phyloP scores from a whole-genome alignment of 1,284 basidiomycete species.

The Sparassis latifolia region DNA sequence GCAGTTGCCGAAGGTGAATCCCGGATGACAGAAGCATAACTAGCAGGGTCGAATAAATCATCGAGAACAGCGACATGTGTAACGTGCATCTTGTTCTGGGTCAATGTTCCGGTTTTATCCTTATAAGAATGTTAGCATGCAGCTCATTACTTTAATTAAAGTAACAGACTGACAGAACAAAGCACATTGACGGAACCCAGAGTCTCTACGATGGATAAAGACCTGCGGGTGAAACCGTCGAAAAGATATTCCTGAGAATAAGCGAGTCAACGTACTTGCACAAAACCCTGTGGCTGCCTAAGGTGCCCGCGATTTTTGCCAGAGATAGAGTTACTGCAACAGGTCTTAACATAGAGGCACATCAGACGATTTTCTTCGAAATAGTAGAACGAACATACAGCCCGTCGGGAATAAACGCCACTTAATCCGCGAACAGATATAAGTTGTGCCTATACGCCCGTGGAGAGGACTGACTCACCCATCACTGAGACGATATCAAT shows the following conservation, averaged over 20 bases:
- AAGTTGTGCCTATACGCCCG: no score
- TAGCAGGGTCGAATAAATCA: slow-evolving; percentile 28
- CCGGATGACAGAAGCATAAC: slow-evolving; percentile 4
- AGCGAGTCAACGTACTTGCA: slow-evolving; percentile 35
- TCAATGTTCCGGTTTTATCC: slow-evolving; percentile 45
- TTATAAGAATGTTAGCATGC: slow-evolving; percentile 1
- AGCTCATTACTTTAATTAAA: not conserved
- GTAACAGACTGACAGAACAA: slow-evolving; percentile 26
- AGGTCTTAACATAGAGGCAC: slow-evolving; percentile 22
- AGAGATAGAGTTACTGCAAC: slow-evolving; percentile 38
- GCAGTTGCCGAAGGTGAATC: slow-evolving; percentile 1
- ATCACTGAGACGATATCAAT: slow-evolving; percentile 56
- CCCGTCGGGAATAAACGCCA: slow-evolving; percentile 54
- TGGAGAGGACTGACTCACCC: slow-evolving; percentile 9
- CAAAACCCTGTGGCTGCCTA: slow-evolving; percentile 51
- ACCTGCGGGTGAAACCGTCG: not conserved
- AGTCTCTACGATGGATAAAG: slow-evolving; percentile 35
- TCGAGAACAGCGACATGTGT: slow-evolving; percentile 31
- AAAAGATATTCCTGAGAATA: not conserved
- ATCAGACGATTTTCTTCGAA: no score
- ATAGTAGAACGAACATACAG: slow-evolving; percentile 17
- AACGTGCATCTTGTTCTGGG: slow-evolving; percentile 42
- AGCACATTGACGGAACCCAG: slow-evolving; percentile 39
- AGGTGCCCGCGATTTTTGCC: slow-evolving; percentile 41
- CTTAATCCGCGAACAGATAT: slow-evolving; percentile 17